Evolutionary conservation across 1,284 basidiomycete genomes (phyloP), one percentile per base, ranked within the genome.

Genomic region (Takashimella koratensis): DNA sequence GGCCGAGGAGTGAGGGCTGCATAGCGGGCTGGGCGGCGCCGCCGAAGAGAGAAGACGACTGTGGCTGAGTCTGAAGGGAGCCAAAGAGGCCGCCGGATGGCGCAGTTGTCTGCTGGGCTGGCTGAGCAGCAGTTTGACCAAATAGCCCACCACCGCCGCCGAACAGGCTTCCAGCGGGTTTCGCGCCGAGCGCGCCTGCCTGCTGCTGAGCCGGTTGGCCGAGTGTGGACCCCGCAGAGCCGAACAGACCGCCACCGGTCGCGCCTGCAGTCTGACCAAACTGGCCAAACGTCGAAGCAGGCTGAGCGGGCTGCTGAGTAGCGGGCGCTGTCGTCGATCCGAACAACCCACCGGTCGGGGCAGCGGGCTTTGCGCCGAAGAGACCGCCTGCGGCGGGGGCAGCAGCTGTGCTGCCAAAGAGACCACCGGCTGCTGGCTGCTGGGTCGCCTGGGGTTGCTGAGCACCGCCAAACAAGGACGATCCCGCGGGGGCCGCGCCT

Each of bases 81-180:
- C 79, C 79, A 57, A 83, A 82, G 8, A 83, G 57, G n/a, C 78
- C 72, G 45, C 76, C 76, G 23, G 51, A 40, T 5, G 54, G 47
- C n/a, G 39, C 45, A 30, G 62, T 57, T 4, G 67, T 42, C 16
- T 36, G 30, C 16, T 36, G 13, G 72, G 67, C 47, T 57, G 57
- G 36, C 54, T 56, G 13, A 3, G 46, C 19, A 42, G 30, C 25
- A 11, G 43, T 49, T 47, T 48, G 46, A 39, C 67, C 66, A 40
- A 68, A 68, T 19, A 68, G 52, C 3, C 64, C 54, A 21, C 51
- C 51, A 27, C 61, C 55, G 27, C 54, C 46, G 54, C 58, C 53
- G 55, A 53, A 51, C 30, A 51, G 25, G 41, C 60, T 56, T 6
- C 53, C 54, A 23, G 46, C 49, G 8, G 30, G 30, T 36, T 36